These are phyloP conservation scores for Coemansia sp. DNA, from an alignment of 192 early-diverging fungal genomes.

Conservation along the genomic window DNA sequence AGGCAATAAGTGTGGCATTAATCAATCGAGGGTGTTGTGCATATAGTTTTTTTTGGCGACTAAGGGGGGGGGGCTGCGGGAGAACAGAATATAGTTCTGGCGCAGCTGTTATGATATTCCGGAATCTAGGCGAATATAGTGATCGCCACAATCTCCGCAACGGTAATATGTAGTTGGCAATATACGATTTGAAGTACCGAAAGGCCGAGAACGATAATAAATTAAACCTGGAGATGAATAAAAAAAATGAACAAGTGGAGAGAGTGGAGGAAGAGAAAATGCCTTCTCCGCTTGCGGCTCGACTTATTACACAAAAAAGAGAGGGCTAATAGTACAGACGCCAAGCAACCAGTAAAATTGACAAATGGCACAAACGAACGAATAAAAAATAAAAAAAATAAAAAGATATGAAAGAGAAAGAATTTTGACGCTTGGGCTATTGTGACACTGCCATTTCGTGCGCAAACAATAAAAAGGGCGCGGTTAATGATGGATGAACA, in stretches of 20 bases:
- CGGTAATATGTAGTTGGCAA: neutral
- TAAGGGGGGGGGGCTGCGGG: neutral
- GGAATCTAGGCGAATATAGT: neutral
- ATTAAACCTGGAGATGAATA: neutral
- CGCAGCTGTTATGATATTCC: neutral
- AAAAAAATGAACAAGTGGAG: neutral
- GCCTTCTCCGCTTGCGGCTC: neutral
- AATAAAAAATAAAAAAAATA: constrained; percentile 9
- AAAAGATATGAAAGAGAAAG: constrained; percentile 5
- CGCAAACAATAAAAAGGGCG: constrained; percentile 4
- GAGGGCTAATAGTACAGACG: neutral
- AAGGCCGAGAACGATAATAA: neutral
- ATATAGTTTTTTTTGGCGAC: neutral
- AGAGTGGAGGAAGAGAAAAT: constrained; percentile 1
- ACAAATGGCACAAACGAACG: neutral
- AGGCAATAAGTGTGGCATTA: constrained; percentile 18
- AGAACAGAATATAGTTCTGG: neutral
- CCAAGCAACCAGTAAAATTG: neutral
- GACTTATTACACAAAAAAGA: neutral
- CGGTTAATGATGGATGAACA: neutral
- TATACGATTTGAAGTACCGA: neutral
- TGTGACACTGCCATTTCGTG: constrained; percentile 4
- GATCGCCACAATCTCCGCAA: neutral
- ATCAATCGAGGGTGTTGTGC: neutral
- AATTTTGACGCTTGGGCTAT: neutral